Evolutionary conservation across 2,329 filamentous ascomycete genomes (phyloP).

Genomic region (Scleromitrula shiraiana): DNA sequence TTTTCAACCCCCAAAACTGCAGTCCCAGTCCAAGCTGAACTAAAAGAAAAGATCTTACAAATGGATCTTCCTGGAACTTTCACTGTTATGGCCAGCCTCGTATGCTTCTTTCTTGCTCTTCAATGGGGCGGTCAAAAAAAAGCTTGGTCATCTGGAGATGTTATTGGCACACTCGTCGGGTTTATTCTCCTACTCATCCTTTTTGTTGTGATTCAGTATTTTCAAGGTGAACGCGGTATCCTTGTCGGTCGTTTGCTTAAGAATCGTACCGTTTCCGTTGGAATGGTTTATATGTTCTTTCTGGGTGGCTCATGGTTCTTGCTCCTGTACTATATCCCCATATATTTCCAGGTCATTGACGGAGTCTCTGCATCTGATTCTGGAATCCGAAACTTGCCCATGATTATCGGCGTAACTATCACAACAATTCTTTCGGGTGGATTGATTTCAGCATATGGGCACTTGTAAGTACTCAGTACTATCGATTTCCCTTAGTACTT

Average conservation of each 20-base stretch:
- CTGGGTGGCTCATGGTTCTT: constrained; percentile 39
- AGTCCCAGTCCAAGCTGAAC: constrained; percentile 31
- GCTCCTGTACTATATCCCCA: constrained; percentile 40
- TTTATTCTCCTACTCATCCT: constrained; percentile 27
- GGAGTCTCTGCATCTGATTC: constrained; percentile 29
- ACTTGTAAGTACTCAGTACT: constrained; percentile 17
- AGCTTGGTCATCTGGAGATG: constrained; percentile 34
- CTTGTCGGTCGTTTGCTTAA: constrained; percentile 38
- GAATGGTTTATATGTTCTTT: constrained; percentile 35
- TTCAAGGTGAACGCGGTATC: constrained; percentile 42
- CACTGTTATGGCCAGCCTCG: constrained; percentile 37
- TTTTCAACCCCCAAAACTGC: constrained; percentile 33
- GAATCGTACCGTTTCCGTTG: constrained; percentile 37
- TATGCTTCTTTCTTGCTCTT: constrained; percentile 39
- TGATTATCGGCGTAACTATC: constrained; percentile 27
- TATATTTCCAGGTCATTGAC: constrained; percentile 41
- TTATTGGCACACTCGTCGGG: constrained; percentile 39
- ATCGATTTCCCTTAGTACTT: accelerated
- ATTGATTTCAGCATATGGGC: constrained; percentile 29
- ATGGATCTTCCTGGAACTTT: constrained; percentile 40
- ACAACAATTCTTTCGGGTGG: constrained; percentile 30
- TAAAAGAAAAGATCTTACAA: constrained; percentile 39
- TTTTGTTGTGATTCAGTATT: constrained; percentile 35
- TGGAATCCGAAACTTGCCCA: constrained; percentile 35
- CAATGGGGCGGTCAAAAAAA: constrained; percentile 41